These are phyloP conservation scores for Microdochium bolleyi DNA, from an alignment of 2,329 filamentous ascomycete species.

Conservation along the genomic window DNA sequence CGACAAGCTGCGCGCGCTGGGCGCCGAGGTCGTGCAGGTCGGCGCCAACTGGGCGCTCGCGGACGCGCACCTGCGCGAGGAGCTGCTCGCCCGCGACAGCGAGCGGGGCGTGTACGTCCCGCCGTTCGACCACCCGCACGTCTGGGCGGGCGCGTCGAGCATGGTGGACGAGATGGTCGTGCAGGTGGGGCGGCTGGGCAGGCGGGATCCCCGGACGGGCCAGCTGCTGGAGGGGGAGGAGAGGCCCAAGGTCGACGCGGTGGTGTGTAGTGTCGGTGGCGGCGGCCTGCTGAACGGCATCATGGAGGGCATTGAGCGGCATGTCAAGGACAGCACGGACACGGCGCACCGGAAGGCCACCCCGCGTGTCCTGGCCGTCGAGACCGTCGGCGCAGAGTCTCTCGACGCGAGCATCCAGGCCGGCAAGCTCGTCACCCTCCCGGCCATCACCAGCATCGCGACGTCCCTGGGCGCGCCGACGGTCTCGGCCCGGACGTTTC, in stretches of 20 bases:
- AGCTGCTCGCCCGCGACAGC: constrained; percentile 44
- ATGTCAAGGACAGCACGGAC: constrained; percentile 18
- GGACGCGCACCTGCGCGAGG: constrained; percentile 55
- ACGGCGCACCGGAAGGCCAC: constrained; percentile 14
- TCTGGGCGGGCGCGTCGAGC: constrained; percentile 59
- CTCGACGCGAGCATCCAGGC: constrained; percentile 54
- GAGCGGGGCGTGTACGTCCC: constrained; percentile 53
- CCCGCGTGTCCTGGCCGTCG: constrained; percentile 59
- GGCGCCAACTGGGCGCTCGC: constrained; percentile 65
- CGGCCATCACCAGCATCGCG: constrained; percentile 67
- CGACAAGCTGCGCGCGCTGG: constrained; percentile 59
- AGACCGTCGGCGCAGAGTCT: constrained; percentile 68
- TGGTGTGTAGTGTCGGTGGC: constrained; percentile 74
- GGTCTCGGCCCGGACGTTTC: constrained; percentile 62
- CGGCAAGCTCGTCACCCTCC: constrained; percentile 51
- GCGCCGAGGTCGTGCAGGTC: constrained; percentile 59
- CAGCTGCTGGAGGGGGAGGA: constrained; percentile 11
- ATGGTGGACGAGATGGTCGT: constrained; percentile 44
- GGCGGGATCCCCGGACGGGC: not conserved
- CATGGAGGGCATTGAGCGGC: constrained; percentile 55
- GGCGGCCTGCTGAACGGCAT: constrained; percentile 74
- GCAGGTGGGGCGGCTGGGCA: constrained; percentile 27
- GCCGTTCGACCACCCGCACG: constrained; percentile 60
- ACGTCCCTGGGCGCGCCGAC: constrained; percentile 64
- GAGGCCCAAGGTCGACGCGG: constrained; percentile 44